Base-by-base conservation (phyloP, 805 yeast genomes). In the Hanseniaspora occidentalis region DNA sequence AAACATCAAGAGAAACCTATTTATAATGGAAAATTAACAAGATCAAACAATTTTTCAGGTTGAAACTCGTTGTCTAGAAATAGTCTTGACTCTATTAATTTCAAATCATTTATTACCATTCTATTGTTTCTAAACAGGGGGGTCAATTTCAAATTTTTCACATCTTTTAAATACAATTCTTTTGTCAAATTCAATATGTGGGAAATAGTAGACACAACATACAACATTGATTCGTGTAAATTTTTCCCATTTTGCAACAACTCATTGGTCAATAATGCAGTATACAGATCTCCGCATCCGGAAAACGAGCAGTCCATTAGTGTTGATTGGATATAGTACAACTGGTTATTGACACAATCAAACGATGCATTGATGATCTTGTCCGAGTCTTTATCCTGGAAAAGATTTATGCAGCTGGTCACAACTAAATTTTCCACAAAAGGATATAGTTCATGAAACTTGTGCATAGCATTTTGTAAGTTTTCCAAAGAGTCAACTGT, bases 241-340 rank as follows among this genome's bases (percentile, higher is more conserved):
- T 26, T 23, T 13, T 26, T 21, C 21, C 22, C 42, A 23, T 52
- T 53, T 47, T 61, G 56, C 42, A 62, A 61, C 46, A 69, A 68
- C 1, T 64, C 56, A 47, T 79, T 73, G 2, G 79, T 66, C 16
- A 81, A 47, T 13, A 82, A 51, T 1, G 79, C 85, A 2, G 77
- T 65, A 54, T 81, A 79, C 14, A 82, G 57, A 53, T 82, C 92
- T 2, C 92, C 92, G 43, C 83, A 71, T 1, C 92, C 92, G 31
- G 75, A 77, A 53, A 80, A 81, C 1, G 65, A 60, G 8, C 85
- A 84, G 17, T 70, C 60, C 10, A 81, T 71, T 47, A 62, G 58
- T 4, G 66, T 62, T 2, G 77, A 68, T 19, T 65, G 64, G 36
- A 66, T 61, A 37, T 56, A 62, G 40, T 60, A 50, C 6, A 61